Evolutionary conservation across 1,284 basidiomycete species (phyloP).

Genomic region (Gomphus bonarii): DNA sequence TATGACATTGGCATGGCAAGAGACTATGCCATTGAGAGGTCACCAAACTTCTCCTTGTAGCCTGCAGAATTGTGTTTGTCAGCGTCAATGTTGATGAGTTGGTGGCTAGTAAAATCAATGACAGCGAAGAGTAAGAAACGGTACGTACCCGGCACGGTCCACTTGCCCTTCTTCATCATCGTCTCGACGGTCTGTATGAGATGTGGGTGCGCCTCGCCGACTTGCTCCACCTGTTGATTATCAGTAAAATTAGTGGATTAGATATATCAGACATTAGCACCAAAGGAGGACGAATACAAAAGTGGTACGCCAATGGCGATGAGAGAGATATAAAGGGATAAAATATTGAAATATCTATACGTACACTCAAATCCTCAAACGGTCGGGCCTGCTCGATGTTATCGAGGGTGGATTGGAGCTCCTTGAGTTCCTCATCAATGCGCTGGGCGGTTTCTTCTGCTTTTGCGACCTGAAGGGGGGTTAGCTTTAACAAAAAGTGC

Average conservation of each 20-base stretch:
- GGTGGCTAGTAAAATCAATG: conserved; percentile 10
- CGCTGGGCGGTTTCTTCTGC: conserved; percentile 88
- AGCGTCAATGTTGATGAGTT: neutral
- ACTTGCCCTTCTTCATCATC: conserved; percentile 99
- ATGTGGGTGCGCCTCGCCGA: conserved; percentile 88
- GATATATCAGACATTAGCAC: neutral
- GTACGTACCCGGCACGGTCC: conserved; percentile 84
- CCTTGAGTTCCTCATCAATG: conserved; percentile 88
- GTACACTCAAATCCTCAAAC: conserved; percentile 92
- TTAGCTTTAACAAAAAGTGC: neutral
- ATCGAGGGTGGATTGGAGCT: conserved; percentile 87
- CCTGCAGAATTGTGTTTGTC: conserved; percentile 31
- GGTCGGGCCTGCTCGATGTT: conserved; percentile 98
- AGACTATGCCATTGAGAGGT: conserved; percentile 76
- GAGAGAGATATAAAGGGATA: neutral
- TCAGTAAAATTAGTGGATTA: neutral
- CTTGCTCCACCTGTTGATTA: conserved; percentile 65
- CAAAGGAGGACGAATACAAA: neutral
- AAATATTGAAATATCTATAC: conserved; percentile 21
- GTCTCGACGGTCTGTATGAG: conserved; percentile 89
- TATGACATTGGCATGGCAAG: neutral
- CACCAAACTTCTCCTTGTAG: conserved; percentile 91
- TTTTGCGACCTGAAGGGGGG: conserved; percentile 59
- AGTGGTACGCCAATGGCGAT: neutral
- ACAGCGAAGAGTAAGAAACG: neutral